A percentile compares a stretch with the other conserved stretches of the same genome.
phyloP scores from a whole-genome alignment of 768 basidiomycete species.

The Suillus sp. region DNA sequence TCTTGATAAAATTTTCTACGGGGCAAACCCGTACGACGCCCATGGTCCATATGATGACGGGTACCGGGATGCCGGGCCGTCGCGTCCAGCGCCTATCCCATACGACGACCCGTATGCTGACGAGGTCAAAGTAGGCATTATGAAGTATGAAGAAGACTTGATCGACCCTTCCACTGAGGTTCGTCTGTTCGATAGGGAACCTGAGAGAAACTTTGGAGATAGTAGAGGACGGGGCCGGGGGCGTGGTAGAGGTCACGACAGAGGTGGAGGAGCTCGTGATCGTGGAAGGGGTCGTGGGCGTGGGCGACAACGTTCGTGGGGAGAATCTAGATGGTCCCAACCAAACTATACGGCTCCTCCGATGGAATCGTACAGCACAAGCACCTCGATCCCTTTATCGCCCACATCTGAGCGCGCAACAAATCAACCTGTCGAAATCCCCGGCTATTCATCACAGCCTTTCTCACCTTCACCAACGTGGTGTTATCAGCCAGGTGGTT shows the following conservation, averaged over 20 bases:
- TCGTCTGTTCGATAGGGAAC: neutral
- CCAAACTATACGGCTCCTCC: slow-evolving; percentile 18
- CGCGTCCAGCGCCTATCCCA: slow-evolving; percentile 67
- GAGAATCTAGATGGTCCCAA: slow-evolving; percentile 23
- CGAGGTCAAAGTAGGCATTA: slow-evolving; percentile 35
- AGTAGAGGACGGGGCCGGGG: slow-evolving; percentile 37
- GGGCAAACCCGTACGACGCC: slow-evolving; percentile 65
- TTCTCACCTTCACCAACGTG: slow-evolving; percentile 17
- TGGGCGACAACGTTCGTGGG: slow-evolving; percentile 24
- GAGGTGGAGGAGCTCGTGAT: slow-evolving; percentile 27
- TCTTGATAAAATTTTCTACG: slow-evolving; percentile 44
- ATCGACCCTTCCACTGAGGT: neutral
- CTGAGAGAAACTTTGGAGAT: slow-evolving; percentile 2
- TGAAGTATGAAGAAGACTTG: slow-evolving; percentile 13
- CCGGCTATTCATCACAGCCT: slow-evolving; percentile 20
- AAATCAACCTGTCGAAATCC: slow-evolving; percentile 38
- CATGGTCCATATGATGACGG: slow-evolving; percentile 71
- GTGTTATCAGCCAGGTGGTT: slow-evolving; percentile 16
- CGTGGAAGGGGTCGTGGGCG: slow-evolving; percentile 34
- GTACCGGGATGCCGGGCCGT: slow-evolving; percentile 49
- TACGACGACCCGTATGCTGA: slow-evolving; percentile 83
- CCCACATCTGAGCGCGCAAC: slow-evolving; percentile 48
- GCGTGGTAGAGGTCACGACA: slow-evolving; percentile 36
- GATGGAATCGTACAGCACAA: slow-evolving; percentile 35
- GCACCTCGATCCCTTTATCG: slow-evolving; percentile 34